A percentile compares a stretch with the other conserved stretches of the same genome.
Conservation (phyloP, 2,329 filamentous ascomycete genomes). For the Aspergillus uvarum region DNA sequence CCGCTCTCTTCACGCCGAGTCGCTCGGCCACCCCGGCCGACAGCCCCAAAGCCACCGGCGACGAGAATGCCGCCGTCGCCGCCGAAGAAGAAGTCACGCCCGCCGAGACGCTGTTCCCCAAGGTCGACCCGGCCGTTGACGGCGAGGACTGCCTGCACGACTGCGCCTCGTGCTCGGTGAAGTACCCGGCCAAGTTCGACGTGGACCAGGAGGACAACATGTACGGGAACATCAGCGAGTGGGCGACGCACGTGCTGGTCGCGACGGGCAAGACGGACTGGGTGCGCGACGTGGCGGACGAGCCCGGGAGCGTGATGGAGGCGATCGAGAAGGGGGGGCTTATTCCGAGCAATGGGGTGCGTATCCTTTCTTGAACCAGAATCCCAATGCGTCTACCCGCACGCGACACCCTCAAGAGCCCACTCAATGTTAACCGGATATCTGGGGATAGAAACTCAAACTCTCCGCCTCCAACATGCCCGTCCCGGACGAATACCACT, state of each 20-base stretch:
- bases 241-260: slow-evolving; percentile 85
- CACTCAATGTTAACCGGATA: too few species aligned
- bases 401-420: too few species aligned
- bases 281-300: slow-evolving; percentile 84
- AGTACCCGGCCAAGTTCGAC: slow-evolving; percentile 71
- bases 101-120: slow-evolving; percentile 65
- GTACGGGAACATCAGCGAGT: slow-evolving; percentile 82
- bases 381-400: too few species aligned
- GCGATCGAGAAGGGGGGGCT: slow-evolving; percentile 57
- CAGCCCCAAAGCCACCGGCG: slow-evolving; percentile 6
- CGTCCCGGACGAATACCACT: slow-evolving; percentile 64
- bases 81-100: slow-evolving; percentile 46
- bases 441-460: slow-evolving; percentile 67
- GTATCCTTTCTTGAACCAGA: slow-evolving; percentile 8
- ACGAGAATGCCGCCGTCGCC: slow-evolving; percentile 21
- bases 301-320: slow-evolving; percentile 82
- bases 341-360: slow-evolving; percentile 45
- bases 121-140: slow-evolving; percentile 72
- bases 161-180: slow-evolving; percentile 75
- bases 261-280: slow-evolving; percentile 96
- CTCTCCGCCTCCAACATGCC: slow-evolving; percentile 90
- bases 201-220: slow-evolving; percentile 76
- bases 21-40: slow-evolving; percentile 26
- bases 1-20: slow-evolving; percentile 33
- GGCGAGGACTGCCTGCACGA: slow-evolving; percentile 88